These are phyloP conservation scores for Colletotrichum somersetense DNA, from an alignment of 2,329 filamentous ascomycete genomes.

Conservation along the genomic window DNA sequence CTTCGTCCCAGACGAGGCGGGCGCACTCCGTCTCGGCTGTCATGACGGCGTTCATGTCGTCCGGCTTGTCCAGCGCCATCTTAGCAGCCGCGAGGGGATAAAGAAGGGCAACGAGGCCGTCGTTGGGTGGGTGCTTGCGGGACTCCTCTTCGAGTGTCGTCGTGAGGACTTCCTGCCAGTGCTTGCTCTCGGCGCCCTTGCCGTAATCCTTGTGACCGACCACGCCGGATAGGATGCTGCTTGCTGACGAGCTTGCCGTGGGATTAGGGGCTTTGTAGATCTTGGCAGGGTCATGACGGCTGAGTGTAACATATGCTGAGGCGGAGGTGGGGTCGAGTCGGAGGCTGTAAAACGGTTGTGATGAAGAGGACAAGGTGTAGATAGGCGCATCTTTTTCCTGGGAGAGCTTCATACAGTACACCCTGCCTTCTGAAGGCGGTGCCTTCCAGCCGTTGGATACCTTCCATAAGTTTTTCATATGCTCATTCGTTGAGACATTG, in stretches of 20 bases:
- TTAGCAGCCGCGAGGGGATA: constrained; percentile 76
- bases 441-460: constrained; percentile 78
- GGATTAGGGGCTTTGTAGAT: constrained; percentile 61
- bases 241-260: constrained; percentile 46
- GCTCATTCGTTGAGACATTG: constrained; percentile 67
- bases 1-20: constrained; percentile 78
- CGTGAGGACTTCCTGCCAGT: constrained; percentile 69
- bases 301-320: constrained; percentile 71
- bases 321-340: constrained; percentile 73
- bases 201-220: constrained; percentile 48
- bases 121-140: constrained; percentile 66
- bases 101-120: constrained; percentile 75
- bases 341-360: constrained; percentile 76
- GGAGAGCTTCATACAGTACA: constrained; percentile 70
- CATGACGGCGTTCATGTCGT: constrained; percentile 69
- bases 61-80: constrained; percentile 71
- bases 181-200: constrained; percentile 55
- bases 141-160: constrained; percentile 70
- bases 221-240: constrained; percentile 51
- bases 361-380: constrained; percentile 73
- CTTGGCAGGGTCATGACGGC: constrained; percentile 71
- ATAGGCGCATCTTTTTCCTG: constrained; percentile 72
- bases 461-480: constrained; percentile 76
- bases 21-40: constrained; percentile 78
- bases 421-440: constrained; percentile 67